These are phyloP conservation scores for Favolaschia claudopus DNA, from an alignment of 768 basidiomycete species.

Conservation along the genomic window DNA sequence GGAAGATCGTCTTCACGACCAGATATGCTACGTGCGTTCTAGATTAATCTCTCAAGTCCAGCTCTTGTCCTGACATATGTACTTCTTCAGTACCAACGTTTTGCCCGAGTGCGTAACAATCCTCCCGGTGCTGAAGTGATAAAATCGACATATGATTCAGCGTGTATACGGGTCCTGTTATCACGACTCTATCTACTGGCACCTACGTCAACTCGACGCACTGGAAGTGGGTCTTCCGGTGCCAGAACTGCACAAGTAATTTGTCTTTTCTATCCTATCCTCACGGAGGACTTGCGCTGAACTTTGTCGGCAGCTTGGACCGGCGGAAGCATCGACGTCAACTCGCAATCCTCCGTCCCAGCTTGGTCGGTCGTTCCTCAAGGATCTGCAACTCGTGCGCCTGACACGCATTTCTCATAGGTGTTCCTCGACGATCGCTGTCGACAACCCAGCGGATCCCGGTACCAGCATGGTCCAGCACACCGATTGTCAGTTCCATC, in stretches of 20 bases:
- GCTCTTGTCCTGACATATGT: background rate
- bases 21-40: constrained; percentile 60
- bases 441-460: constrained; percentile 59
- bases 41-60: background rate
- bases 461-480: constrained; percentile 62
- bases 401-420: background rate
- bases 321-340: constrained; percentile 45
- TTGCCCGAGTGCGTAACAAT: constrained; percentile 51
- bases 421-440: constrained; percentile 43
- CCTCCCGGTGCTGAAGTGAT: background rate
- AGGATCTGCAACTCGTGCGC: too few species aligned
- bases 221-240: constrained; percentile 74
- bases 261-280: constrained; percentile 11
- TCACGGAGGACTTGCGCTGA: background rate
- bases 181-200: constrained; percentile 60
- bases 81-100: constrained; percentile 54
- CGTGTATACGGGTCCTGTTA: constrained; percentile 17
- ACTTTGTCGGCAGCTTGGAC: constrained; percentile 44
- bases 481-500: constrained; percentile 56
- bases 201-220: constrained; percentile 64
- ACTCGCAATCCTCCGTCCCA: constrained; percentile 32
- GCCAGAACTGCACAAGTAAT: constrained; percentile 70
- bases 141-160: background rate
- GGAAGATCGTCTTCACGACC: constrained; percentile 58
- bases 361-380: constrained; percentile 53